Conservation (phyloP, 305 asterid genomes). For the Fraxinus floribunda region DNA sequence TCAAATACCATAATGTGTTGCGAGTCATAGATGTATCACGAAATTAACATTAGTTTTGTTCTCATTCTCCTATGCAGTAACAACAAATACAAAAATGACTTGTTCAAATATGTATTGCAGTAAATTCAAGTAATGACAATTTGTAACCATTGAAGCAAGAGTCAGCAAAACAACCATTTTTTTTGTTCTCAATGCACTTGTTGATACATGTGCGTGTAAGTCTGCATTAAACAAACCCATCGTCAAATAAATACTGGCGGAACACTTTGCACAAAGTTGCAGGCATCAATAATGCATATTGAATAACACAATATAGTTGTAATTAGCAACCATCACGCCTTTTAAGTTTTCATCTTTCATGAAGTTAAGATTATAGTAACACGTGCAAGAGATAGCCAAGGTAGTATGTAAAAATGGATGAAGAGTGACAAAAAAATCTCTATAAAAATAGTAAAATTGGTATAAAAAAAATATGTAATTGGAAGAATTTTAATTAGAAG, state of each 20-base stretch:
- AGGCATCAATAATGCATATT: background rate
- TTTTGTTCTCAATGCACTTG: slow-evolving; percentile 64
- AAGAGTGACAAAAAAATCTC: too few relatives aligned
- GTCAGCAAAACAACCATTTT: too few relatives aligned
- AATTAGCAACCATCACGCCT: background rate
- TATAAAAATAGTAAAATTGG: too few relatives aligned
- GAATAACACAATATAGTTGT: background rate
- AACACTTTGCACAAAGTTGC: background rate
- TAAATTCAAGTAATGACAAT: too few relatives aligned
- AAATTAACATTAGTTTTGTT: background rate
- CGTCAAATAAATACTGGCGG: background rate
- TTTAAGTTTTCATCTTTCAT: too few relatives aligned
- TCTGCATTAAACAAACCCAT: slow-evolving; percentile 40
- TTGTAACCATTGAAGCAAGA: too few relatives aligned
- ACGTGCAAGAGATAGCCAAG: too few relatives aligned
- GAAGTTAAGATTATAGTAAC: too few relatives aligned
- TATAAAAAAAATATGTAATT: too few relatives aligned
- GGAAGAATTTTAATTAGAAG: too few relatives aligned
- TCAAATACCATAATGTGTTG: background rate
- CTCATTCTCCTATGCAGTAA: background rate
- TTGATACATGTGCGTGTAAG: slow-evolving; percentile 75
- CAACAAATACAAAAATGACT: background rate
- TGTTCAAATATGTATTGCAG: too few relatives aligned
- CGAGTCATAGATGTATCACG: background rate
- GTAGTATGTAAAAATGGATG: too few relatives aligned